Conservation (phyloP, 257 asterid genomes). For the Plectranthus barbatus region DNA sequence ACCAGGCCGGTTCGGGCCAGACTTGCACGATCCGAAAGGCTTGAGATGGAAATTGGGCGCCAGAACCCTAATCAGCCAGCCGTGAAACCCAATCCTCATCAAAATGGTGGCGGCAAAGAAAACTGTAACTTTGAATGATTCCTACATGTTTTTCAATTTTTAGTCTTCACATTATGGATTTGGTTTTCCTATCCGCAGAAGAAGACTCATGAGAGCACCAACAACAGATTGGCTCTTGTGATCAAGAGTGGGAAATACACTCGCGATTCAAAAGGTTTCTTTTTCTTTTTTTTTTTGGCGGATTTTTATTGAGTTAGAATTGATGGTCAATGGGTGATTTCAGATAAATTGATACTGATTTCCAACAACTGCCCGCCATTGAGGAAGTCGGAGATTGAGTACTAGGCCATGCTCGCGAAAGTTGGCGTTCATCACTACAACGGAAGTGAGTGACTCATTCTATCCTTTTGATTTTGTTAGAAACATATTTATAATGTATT, state of each 20-base stretch:
- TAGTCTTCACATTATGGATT: not conserved
- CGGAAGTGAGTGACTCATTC: conserved; percentile 26
- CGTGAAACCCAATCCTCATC: conserved; percentile 7
- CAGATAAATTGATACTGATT: conserved; percentile 37
- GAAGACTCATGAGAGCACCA: conserved; percentile 79
- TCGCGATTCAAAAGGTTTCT: conserved; percentile 39
- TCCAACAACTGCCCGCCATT: too few relatives aligned
- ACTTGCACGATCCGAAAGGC: not conserved
- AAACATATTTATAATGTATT: not conserved
- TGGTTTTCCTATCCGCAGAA: conserved; percentile 35
- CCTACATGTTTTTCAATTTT: not conserved
- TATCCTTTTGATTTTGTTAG: not conserved
- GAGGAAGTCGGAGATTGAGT: too few relatives aligned
- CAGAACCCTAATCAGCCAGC: too few relatives aligned
- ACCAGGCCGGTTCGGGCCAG: not conserved
- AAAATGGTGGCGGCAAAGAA: conserved; percentile 53
- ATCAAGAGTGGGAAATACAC: too few relatives aligned
- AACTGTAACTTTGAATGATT: conserved; percentile 20
- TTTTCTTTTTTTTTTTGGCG: not conserved
- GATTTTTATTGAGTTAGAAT: not conserved
- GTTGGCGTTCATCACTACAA: too few relatives aligned
- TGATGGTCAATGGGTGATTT: not conserved
- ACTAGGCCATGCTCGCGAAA: too few relatives aligned
- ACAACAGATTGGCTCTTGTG: conserved; percentile 72
- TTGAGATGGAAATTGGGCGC: not conserved